Evolutionary conservation across 345 rosid genomes (phyloP).

Genomic region (Hevea brasiliensis): DNA sequence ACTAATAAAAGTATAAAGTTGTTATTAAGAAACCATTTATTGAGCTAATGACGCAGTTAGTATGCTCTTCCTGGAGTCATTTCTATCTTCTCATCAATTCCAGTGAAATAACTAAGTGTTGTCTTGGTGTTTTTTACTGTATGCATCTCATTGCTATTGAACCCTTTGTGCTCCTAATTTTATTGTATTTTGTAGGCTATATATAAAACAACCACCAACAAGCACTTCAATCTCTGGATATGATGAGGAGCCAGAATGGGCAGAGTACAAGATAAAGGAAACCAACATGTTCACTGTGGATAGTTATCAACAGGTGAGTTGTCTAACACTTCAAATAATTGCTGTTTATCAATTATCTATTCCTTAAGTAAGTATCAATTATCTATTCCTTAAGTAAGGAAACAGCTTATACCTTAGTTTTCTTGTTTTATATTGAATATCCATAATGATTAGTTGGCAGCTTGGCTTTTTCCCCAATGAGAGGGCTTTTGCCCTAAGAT

Average conservation of each 20-base stretch:
- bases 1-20: not conserved
- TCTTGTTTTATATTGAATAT: slow-evolving; percentile 38
- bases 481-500: slow-evolving; percentile 78
- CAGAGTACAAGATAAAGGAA: slow-evolving; percentile 90
- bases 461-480: slow-evolving; percentile 76
- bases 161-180: not conserved
- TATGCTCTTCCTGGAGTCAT: not conserved
- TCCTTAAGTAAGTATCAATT: not conserved
- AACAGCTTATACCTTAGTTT: slow-evolving; percentile 7
- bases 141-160: too few relatives aligned
- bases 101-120: too few relatives aligned
- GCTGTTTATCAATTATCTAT: not conserved
- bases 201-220: slow-evolving; percentile 72
- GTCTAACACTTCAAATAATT: slow-evolving; percentile 16
- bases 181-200: slow-evolving; percentile 48
- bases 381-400: not conserved
- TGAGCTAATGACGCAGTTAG: not conserved
- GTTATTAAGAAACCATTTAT: not conserved
- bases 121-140: too few relatives aligned
- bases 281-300: slow-evolving; percentile 90
- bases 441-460: slow-evolving; percentile 77
- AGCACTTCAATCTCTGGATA: slow-evolving; percentile 51
- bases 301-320: slow-evolving; percentile 83
- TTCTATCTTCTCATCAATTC: not conserved
- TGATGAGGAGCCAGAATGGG: slow-evolving; percentile 76